phyloP scores from a whole-genome alignment of 1,139 yeast species.

The Kodamaea plutei region DNA sequence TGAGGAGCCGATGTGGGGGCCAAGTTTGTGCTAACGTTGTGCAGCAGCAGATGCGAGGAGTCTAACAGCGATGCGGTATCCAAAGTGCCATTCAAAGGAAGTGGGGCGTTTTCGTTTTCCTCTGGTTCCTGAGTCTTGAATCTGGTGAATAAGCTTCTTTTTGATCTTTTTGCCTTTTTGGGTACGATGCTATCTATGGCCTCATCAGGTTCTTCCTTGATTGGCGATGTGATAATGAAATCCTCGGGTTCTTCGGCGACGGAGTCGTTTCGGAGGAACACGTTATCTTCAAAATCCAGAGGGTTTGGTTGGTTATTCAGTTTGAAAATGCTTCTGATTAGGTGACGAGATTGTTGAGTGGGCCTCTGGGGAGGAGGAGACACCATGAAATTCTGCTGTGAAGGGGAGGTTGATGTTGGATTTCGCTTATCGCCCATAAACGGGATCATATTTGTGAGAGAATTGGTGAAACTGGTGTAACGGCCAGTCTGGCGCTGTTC shows the following conservation, averaged over 20 bases:
- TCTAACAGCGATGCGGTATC: conserved; percentile 1
- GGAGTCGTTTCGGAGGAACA: conserved; percentile 1
- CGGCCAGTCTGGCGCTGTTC: conserved; percentile 18
- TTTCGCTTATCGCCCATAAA: conserved; percentile 37
- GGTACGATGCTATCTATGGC: conserved; percentile 15
- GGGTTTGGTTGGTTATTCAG: conserved; percentile 14
- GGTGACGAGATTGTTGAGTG: conserved; percentile 26
- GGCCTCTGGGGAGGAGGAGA: conserved; percentile 17
- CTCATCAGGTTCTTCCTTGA: conserved; percentile 3
- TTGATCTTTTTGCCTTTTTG: conserved; percentile 30
- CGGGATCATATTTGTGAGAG: conserved; percentile 41
- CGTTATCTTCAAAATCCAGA: conserved; percentile 5
- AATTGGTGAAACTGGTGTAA: conserved; percentile 35
- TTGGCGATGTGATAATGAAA: conserved; percentile 2
- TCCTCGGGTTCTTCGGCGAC: conserved; percentile 5
- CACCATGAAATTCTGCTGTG: conserved; percentile 23
- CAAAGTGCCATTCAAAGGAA: conserved; percentile 2
- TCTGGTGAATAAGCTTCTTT: conserved; percentile 39
- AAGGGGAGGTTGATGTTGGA: conserved; percentile 6
- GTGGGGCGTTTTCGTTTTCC: conserved; percentile 5
- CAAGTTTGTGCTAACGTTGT: conserved; percentile 4
- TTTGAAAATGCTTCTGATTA: conserved; percentile 42
- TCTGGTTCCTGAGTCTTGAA: conserved; percentile 31
- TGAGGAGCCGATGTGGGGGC: conserved; percentile 16
- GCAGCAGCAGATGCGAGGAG: conserved; percentile 1